Evolutionary conservation across 805 yeast genomes (phyloP), one percentile per base, ranked within the genome.

Genomic region (Metschnikowia proteae): DNA sequence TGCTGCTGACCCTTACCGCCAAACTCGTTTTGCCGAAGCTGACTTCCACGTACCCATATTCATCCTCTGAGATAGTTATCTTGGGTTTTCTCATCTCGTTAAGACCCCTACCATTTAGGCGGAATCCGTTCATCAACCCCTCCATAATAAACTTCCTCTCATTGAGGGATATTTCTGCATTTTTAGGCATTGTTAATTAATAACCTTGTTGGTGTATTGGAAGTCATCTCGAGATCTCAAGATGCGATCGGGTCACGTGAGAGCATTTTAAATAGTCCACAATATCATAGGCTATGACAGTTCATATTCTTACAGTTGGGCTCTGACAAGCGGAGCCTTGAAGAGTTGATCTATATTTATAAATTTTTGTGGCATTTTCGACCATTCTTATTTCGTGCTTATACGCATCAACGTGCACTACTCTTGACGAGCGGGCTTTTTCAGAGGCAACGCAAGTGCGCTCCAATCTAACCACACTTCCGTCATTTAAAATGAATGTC

Each of bases 21-120:
- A 88, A 78, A 57, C 61, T 60, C 7, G 98, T 91, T 34, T 79
- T 72, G 0, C 98, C 98, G 63, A 90, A 74, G 11, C 67, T 69
- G 3, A 92, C 83, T 56, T 88, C 88, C 4, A 85, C 95, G 58
- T 82, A 85, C 9, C 97, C 98, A 59, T 79, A 85, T 49, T 85
- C 88, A 9, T 76, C 74, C n/a, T 59, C 56, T 13, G 90, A 87
- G 36, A 90, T 74, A 17, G 61, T 60, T 36, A 92, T 80, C n/a
- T 40, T 45, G 1, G 89, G 80, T 17, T 76, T 75, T 53, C 98
- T 75, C 65, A 82, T 75, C 53, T 86, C 80, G 38, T 79, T 78
- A 32, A 86, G 70, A 30, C 67, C 60, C 38, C 98, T 78, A 1
- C 88, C 87, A 61, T 88, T 96, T 3, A 80, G 58, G 42, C 98